Evolutionary conservation across 805 yeast species (phyloP).

Genomic region (Maudiozyma serrabonitensis): DNA sequence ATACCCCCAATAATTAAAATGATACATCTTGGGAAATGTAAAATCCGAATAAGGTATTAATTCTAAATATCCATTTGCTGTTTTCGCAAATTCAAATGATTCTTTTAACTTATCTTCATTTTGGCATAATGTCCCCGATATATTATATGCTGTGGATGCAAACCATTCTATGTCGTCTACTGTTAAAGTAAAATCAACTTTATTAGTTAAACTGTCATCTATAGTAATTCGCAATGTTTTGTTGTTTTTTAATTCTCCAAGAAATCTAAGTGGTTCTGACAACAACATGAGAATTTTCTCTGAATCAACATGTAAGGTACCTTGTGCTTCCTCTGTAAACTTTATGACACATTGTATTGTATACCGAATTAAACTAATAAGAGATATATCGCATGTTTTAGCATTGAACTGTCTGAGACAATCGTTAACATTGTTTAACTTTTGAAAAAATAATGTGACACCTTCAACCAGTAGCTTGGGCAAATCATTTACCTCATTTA

Average conservation of each 20-base stretch:
- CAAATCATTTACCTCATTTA: slow-evolving; percentile 22
- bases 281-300: slow-evolving; percentile 4
- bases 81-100: slow-evolving; percentile 13
- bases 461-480: slow-evolving; percentile 21
- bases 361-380: slow-evolving; percentile 19
- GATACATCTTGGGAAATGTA: slow-evolving; percentile 13
- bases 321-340: slow-evolving; percentile 11
- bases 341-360: slow-evolving; percentile 28
- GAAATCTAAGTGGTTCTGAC: slow-evolving; percentile 7
- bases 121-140: slow-evolving; percentile 20
- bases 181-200: slow-evolving; percentile 12
- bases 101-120: slow-evolving; percentile 6
- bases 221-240: neutral
- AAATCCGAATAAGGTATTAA: slow-evolving; percentile 15
- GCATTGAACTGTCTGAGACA: neutral
- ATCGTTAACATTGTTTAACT: slow-evolving; percentile 7
- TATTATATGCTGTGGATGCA: slow-evolving; percentile 29
- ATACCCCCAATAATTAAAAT: slow-evolving; percentile 22
- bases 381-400: slow-evolving; percentile 16
- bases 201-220: neutral
- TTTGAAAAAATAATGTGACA: slow-evolving; percentile 21
- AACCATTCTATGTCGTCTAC: slow-evolving; percentile 35
- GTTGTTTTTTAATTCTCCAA: slow-evolving; percentile 9
- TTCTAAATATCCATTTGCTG: slow-evolving; percentile 13
- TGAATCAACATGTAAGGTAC: neutral